Base-by-base conservation (phyloP, 2,329 filamentous ascomycete genomes). In the Fusarium compactum region DNA sequence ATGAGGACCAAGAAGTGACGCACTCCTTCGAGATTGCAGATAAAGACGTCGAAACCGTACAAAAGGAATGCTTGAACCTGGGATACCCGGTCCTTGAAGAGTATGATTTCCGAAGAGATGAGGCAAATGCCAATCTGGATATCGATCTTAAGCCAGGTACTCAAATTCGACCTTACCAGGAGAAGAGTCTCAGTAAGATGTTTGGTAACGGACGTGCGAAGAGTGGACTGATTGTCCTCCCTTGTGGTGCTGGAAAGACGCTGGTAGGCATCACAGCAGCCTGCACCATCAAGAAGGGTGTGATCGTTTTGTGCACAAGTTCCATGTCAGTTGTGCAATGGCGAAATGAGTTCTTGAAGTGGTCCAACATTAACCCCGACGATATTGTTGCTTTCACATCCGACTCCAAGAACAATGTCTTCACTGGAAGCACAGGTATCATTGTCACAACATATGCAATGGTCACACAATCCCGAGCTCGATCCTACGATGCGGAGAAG, bases 361-460 rank as follows among this genome's bases (percentile, higher is more conserved):
- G 96, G 96, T 98, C 95, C 57, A 98, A 98, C 77, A 97, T 89
- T 76, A 92, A 95, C 74, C 94, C 95, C 0, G 91, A 95, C 72
- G 94, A 98, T 76, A 95, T 99, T 76, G 94, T 95, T 30, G 90
- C 97, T 58, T 99, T 99, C 80, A 98, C 96, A 0, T 95, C 95
- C 0, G 94, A 97, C 72, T 93, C 93, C 78, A 99, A 99, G 81
- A 90, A 91, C 61, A 80, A 78, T 15, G 87, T 86, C 60, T 97
- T 99, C 75, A 90, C 91, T 2, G 90, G 95, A 52, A 95, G 94
- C 77, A 97, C 96, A 2, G 96, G 96, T 77, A 95, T 99, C 71
- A 97, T 99, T 71, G 94, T 99, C 55, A 97, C 95, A 14, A 99
- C 96, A 2, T 99, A 99, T 80, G 96, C 94, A 63, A 99, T 99